Percentiles rank a stretch among this genome's conserved stretches.
These are phyloP conservation scores for Kockovaella imperatae DNA, from an alignment of 768 basidiomycete genomes.

Conservation along the genomic window DNA sequence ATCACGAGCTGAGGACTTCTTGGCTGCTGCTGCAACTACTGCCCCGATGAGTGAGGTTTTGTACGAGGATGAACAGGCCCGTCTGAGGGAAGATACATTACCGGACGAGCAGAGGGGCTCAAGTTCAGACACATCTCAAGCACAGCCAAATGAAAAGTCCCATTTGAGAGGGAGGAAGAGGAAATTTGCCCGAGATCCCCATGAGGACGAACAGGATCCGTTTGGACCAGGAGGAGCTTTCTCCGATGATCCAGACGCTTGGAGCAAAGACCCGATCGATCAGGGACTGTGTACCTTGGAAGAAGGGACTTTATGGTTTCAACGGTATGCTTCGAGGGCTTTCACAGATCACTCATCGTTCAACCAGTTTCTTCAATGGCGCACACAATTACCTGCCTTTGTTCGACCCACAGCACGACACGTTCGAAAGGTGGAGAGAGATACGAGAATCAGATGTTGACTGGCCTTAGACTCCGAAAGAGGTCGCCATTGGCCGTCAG, in stretches of 20 bases:
- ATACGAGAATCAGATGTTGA: background rate
- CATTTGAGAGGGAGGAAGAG: too few species aligned
- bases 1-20: conserved; percentile 3
- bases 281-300: conserved; percentile 7
- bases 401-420: conserved; percentile 2
- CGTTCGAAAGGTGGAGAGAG: conserved; percentile 5
- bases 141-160: too few species aligned
- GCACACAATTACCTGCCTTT: conserved; percentile 3
- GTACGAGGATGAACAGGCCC: conserved; percentile 3
- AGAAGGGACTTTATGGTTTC: conserved; percentile 8
- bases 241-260: too few species aligned
- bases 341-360: background rate
- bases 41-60: conserved; percentile 3
- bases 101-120: background rate
- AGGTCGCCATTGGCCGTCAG: conserved; percentile 6
- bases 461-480: background rate
- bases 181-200: too few species aligned
- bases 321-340: background rate
- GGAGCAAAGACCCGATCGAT: conserved; percentile 7
- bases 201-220: too few species aligned
- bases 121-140: too few species aligned
- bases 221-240: too few species aligned
- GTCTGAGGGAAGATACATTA: background rate
- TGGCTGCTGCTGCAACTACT: background rate
- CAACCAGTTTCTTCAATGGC: conserved; percentile 9